Evolutionary conservation across 2,329 filamentous ascomycete species (phyloP).

Genomic region (Trichoderma guizhouense): DNA sequence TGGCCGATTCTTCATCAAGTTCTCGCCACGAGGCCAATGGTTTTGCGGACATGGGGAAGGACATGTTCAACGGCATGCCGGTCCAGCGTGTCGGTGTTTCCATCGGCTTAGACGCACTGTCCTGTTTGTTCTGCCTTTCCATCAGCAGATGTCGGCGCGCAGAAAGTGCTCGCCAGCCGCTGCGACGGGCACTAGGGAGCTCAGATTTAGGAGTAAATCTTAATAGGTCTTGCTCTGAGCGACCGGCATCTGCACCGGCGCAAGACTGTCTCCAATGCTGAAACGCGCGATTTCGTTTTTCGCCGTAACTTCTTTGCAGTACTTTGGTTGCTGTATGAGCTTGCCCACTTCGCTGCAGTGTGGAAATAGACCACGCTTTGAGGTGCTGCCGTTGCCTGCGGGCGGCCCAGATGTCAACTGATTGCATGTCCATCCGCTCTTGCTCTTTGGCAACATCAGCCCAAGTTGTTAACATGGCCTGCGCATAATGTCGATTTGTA

Average conservation of each 20-base stretch:
- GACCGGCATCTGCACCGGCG: conserved; percentile 19
- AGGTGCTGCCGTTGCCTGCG: conserved; percentile 33
- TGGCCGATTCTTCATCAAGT: conserved; percentile 27
- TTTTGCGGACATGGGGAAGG: conserved; percentile 28
- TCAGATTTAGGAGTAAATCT: conserved; percentile 8
- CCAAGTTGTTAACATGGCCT: conserved; percentile 27
- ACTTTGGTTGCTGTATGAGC: conserved; percentile 37
- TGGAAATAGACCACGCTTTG: conserved; percentile 38
- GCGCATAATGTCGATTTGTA: conserved; percentile 24
- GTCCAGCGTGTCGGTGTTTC: conserved; percentile 49
- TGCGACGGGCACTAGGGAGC: conserved; percentile 22
- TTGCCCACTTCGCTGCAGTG: conserved; percentile 36
- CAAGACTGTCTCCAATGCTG: conserved; percentile 32
- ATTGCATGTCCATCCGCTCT: conserved; percentile 26
- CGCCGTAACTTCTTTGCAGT: conserved; percentile 31
- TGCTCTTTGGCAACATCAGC: conserved; percentile 22
- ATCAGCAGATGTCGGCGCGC: conserved; percentile 25
- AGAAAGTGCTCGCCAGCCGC: conserved; percentile 27
- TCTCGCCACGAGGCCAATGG: conserved; percentile 33
- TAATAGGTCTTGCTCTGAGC: not conserved
- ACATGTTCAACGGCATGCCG: conserved; percentile 38
- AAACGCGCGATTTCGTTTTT: conserved; percentile 31
- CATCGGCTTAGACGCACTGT: conserved; percentile 25
- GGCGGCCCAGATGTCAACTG: conserved; percentile 32
- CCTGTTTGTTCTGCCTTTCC: conserved; percentile 24